Evolutionary conservation across 73 alveolate genomes (phyloP).

Genomic region (Diophrys sp.): DNA sequence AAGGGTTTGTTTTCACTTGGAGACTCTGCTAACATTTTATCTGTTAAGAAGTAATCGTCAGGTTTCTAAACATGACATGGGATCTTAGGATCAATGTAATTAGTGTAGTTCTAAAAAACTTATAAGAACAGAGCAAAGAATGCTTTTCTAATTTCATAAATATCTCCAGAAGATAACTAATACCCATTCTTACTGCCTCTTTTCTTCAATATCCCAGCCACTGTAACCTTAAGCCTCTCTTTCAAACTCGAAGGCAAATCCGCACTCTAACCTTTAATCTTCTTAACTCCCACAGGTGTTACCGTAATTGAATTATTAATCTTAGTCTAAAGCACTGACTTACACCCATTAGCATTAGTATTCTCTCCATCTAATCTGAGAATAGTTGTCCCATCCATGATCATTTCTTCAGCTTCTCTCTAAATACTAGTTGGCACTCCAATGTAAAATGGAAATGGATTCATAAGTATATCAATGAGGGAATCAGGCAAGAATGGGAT

Average conservation of each 20-base stretch:
- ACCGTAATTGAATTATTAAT: neutral
- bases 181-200: slow-evolving; percentile 12
- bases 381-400: slow-evolving; percentile 41
- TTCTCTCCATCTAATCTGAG: slow-evolving; percentile 25
- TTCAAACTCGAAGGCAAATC: slow-evolving; percentile 32
- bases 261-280: slow-evolving; percentile 22
- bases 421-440: slow-evolving; percentile 23
- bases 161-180: slow-evolving; percentile 28
- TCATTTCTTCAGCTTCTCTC: slow-evolving; percentile 27
- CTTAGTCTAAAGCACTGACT: no score
- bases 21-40: slow-evolving; percentile 24
- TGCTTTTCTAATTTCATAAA: slow-evolving; percentile 22
- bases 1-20: slow-evolving; percentile 23
- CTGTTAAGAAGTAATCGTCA: slow-evolving; percentile 1
- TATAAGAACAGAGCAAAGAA: slow-evolving; percentile 27
- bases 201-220: slow-evolving; percentile 8
- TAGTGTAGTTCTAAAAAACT: slow-evolving; percentile 19
- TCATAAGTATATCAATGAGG: slow-evolving; percentile 32
- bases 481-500: slow-evolving; percentile 51
- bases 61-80: neutral
- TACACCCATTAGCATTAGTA: neutral
- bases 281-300: neutral
- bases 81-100: slow-evolving; percentile 4
- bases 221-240: slow-evolving; percentile 10
- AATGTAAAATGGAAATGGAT: slow-evolving; percentile 50